Percentiles rank a stretch among this genome's conserved stretches.
phyloP scores from a whole-genome alignment of 164 flowering plant genomes.

The Litsea cubeba region DNA sequence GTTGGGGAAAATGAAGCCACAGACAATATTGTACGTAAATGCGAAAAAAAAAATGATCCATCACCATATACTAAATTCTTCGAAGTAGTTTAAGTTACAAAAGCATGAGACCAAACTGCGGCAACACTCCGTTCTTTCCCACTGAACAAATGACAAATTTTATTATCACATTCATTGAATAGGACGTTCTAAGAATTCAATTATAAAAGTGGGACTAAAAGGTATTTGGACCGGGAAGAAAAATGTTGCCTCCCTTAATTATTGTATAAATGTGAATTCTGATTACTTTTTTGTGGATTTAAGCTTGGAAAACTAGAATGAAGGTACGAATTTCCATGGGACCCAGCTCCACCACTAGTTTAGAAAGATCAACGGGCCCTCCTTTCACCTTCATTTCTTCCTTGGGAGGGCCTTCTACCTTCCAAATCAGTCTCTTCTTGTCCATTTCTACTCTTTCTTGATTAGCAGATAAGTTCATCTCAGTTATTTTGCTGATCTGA shows the following conservation, averaged over 20 bases:
- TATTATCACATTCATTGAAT: not conserved
- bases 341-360: slow-evolving; percentile 62
- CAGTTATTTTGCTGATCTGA: slow-evolving; percentile 63
- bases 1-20: too few relatives aligned
- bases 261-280: too few relatives aligned
- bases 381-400: slow-evolving; percentile 46
- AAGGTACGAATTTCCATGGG: slow-evolving; percentile 97
- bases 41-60: too few relatives aligned
- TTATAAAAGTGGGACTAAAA: not conserved
- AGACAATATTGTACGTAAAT: too few relatives aligned
- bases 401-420: slow-evolving; percentile 41
- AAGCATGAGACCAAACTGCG: too few relatives aligned
- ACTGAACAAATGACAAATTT: too few relatives aligned
- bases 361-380: slow-evolving; percentile 55
- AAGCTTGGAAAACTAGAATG: slow-evolving; percentile 31
- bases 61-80: too few relatives aligned
- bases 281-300: not conserved
- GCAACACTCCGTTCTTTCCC: too few relatives aligned
- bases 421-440: slow-evolving; percentile 74
- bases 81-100: too few relatives aligned
- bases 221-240: not conserved
- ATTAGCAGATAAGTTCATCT: slow-evolving; percentile 78
- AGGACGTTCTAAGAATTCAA: not conserved
- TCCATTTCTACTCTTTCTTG: slow-evolving; percentile 83
- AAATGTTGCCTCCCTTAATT: too few relatives aligned